Evolutionary conservation across 1,284 basidiomycete genomes (phyloP).

Genomic region (Microstroma glucosiphilum): DNA sequence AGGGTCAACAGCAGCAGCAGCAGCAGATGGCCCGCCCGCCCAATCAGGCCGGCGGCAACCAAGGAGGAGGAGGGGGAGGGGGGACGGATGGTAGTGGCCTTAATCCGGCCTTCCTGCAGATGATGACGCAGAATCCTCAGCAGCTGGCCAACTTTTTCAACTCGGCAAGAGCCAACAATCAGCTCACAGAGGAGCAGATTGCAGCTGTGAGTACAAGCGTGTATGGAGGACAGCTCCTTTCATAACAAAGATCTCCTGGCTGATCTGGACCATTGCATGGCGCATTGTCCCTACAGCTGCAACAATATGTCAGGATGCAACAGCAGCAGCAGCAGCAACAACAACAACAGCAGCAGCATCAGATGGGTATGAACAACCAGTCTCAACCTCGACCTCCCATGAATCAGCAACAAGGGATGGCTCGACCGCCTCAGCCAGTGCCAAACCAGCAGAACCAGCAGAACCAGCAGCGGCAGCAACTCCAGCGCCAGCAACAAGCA

Average conservation of each 20-base stretch:
- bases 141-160: background rate
- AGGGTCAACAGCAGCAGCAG: background rate
- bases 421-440: background rate
- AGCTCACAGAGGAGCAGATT: background rate
- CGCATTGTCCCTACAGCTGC: background rate
- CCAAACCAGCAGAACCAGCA: constrained; percentile 4
- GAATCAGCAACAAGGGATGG: background rate
- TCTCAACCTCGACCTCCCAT: background rate
- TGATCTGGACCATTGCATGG: too few species aligned
- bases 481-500: background rate
- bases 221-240: too few species aligned
- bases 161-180: background rate
- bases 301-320: background rate
- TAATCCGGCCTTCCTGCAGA: background rate
- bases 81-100: background rate
- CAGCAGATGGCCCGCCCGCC: background rate
- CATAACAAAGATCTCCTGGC: too few species aligned
- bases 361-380: too few species aligned
- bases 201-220: background rate
- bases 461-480: background rate
- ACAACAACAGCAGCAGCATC: constrained; percentile 3
- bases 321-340: constrained; percentile 6
- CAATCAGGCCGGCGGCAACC: background rate
- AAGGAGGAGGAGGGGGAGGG: background rate
- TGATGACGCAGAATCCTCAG: background rate